Evolutionary conservation across 225 moss, liverwort and hornwort species (phyloP), one percentile per base, ranked within the genome.

Genomic region (Pseudoscleropodium purum): DNA sequence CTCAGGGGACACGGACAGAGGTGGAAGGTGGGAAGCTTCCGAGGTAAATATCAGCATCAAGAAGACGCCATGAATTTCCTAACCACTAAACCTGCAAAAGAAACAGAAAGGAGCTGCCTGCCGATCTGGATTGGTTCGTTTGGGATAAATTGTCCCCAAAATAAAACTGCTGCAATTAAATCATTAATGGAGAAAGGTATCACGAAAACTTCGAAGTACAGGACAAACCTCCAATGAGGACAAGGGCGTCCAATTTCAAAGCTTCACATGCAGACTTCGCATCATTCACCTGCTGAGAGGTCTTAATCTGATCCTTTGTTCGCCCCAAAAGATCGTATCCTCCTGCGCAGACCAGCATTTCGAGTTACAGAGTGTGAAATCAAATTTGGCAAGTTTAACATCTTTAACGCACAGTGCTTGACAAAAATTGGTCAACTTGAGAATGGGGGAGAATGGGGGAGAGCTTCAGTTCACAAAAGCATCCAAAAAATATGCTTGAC

Each of bases 251-350:
- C 87, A 99, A 95, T 89, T 95, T 96, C 90, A 99, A 91, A 88
- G 94, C 95, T 94, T 96, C 95, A 91, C 99, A 99, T 64, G 97
- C 95, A 88, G 93, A 59, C 90, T 94, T 95, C 73, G 99, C 97
- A 92, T 93, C 99, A 78, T 94, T 92, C 64, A 99, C 96, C 96
- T 99, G 99, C 93, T 97, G 95, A 91, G 97, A 91, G 36, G 99
- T 95, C 92, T 96, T 96, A 39, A 99, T 96, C 87, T 99, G 99
- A 93, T 99, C 99, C 91, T 95, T 99, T 11, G 99, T 97, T 92
- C 99, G 96, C 87, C 97, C 96, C 90, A 99, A 85, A 87, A 99
- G 93, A 90, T 99, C 99, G 91, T 93, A 99, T 73, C 99, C 99
- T 89, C 98, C 98, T 98, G 87, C 69, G 88, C 61, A 91, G 83